Evolutionary conservation across 179 eudicot species (phyloP), one percentile per base, ranked within the genome.

Genomic region (Carnegiea gigantea): DNA sequence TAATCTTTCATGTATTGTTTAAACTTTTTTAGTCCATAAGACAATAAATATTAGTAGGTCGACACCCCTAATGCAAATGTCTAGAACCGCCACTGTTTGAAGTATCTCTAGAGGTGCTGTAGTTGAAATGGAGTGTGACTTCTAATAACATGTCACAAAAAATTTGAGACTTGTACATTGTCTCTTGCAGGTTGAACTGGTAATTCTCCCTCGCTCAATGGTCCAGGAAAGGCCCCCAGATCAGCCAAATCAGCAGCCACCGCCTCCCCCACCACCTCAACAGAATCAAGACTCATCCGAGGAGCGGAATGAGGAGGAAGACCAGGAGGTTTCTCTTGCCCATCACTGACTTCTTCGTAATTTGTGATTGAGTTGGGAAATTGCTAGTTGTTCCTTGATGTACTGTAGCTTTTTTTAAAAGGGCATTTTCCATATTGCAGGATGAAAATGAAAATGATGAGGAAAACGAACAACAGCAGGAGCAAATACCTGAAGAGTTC

Each of bases 231-330:
- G 68, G 49, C 98, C 98, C 40, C 95, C 95, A 12, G 97, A 93
- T 33, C 90, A 90, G 79, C 97, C 92, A 85, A 89, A 95, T 68
- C 93, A 94, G 90, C 98, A 88, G 84, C 97, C 98, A 18, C 98
- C 99, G 11, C 98, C 98, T 64, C 98, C 97, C n/a, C 98, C 99
- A 70, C 99, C 99, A 17, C 99, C 99, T 73, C 99, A 90, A 75
- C 99, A 96, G 81, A 95, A 89, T 89, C 94, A 96, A 84, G 98
- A 96, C 76, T 89, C 97, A 78, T 65, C 89, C 18, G 98, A 96
- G 81, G 91, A 93, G 81, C 90, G 92, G 82, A 79, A 92, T 44
- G 89, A 90, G 82, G 81, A 85, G 30, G 87, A 90, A 83, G 94
- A 95, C 43, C 78, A 94, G 83, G 96, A 95, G 97, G 99, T 94